A percentile compares a stretch with the other conserved stretches of the same genome.
Evolutionary conservation across 441 rosid genomes (phyloP).

Genomic region (Populus tomentosa): DNA sequence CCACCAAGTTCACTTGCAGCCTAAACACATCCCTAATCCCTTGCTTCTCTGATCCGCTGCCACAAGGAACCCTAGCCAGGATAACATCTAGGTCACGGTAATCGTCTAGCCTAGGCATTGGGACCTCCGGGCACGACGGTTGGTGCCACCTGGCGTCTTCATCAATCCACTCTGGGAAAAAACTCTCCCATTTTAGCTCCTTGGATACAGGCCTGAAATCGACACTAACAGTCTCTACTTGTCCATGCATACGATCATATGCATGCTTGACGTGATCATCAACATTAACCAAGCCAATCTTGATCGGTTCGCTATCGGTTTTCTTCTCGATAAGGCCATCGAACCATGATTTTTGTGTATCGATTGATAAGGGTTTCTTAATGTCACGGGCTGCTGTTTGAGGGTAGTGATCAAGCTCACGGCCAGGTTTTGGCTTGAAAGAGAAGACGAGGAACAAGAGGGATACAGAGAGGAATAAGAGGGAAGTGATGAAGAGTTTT

Average conservation of each 20-base stretch:
- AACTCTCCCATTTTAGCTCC: constrained; percentile 45
- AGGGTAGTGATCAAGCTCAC: neutral
- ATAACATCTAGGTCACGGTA: constrained; percentile 56
- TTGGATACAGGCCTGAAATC: constrained; percentile 30
- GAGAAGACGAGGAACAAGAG: constrained; percentile 28
- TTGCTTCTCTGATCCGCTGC: constrained; percentile 19
- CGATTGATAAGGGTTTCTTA: neutral
- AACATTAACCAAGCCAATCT: constrained; percentile 56
- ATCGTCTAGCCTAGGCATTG: constrained; percentile 43
- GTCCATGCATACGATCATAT: constrained; percentile 11
- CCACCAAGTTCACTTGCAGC: constrained; percentile 76
- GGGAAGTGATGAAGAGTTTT: constrained; percentile 31
- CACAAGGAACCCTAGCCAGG: constrained; percentile 65
- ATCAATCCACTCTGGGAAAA: constrained; percentile 81
- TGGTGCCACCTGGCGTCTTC: constrained; percentile 32
- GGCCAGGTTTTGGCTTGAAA: constrained; percentile 20
- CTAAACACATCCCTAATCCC: constrained; percentile 67
- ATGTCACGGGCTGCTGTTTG: neutral
- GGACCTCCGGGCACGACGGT: constrained; percentile 63
- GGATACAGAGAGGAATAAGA: constrained; percentile 34
- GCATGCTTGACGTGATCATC: constrained; percentile 10
- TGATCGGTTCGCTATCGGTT: constrained; percentile 29
- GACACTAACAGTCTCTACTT: constrained; percentile 34
- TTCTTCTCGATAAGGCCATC: constrained; percentile 24
- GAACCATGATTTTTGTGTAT: constrained; percentile 37